Conservation (phyloP, 2,329 filamentous ascomycete genomes). For the Dryadomyces sulphureus region DNA sequence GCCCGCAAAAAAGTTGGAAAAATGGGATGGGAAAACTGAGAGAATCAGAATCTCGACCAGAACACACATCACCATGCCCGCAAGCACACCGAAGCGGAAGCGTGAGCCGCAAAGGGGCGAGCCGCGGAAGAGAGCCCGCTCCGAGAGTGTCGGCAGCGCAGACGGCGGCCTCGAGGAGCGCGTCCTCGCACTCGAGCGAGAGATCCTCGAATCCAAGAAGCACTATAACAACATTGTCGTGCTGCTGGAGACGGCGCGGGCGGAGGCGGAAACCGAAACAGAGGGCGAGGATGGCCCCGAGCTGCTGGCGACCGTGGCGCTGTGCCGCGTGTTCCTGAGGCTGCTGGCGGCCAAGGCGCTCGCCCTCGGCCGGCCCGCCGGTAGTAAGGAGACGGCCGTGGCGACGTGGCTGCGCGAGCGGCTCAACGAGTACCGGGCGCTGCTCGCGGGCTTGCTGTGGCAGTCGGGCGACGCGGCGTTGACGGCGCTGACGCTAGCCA, state of each 20-base stretch:
- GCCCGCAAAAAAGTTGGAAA: conserved; percentile 3
- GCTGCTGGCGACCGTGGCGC: conserved; percentile 58
- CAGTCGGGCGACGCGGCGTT: conserved; percentile 47
- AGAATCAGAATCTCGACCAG: too few species aligned
- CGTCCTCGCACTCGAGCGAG: conserved; percentile 62
- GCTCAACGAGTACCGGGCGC: conserved; percentile 53
- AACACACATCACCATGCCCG: conserved; percentile 3
- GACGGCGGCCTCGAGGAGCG: conserved; percentile 38
- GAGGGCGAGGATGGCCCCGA: conserved; percentile 19
- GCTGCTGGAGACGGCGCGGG: conserved; percentile 47
- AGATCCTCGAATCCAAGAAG: conserved; percentile 72
- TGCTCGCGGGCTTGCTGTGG: conserved; percentile 46
- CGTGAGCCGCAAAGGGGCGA: conserved; percentile 26
- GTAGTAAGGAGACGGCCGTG: conserved; percentile 61
- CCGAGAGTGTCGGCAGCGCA: conserved; percentile 26
- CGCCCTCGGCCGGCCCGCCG: conserved; percentile 45
- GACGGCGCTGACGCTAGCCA: conserved; percentile 61
- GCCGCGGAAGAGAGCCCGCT: conserved; percentile 35
- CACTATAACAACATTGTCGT: conserved; percentile 83
- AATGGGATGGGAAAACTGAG: too few species aligned
- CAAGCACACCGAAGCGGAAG: conserved; percentile 32
- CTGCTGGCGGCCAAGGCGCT: conserved; percentile 63
- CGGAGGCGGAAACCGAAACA: conserved; percentile 16
- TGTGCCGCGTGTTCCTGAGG: conserved; percentile 76
- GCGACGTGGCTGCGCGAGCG: conserved; percentile 65